Base-by-base conservation (phyloP, 495 filamentous ascomycete genomes). In the Extremus antarcticus region DNA sequence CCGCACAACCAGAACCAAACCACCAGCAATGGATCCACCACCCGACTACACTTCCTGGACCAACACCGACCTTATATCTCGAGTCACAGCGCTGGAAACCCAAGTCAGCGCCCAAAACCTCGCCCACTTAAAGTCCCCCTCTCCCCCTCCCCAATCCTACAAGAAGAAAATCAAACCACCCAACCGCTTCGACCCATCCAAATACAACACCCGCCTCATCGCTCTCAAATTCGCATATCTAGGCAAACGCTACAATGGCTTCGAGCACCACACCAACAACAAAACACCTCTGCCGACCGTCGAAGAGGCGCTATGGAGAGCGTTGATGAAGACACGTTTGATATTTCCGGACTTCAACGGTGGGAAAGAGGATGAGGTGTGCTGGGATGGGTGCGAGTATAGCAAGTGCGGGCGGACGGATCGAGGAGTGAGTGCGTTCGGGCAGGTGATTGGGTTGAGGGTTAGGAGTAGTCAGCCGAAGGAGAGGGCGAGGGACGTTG, bases 341-440 rank as follows among this genome's bases (percentile, higher is more conserved):
- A 91, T 98, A 52, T 82, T 83, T 54, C 88, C 90, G 2, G 73
- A 78, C 16, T 74, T 54, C 16, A 25, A 15, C 4, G 43, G 53
- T 3, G 51, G 57, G 39, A 51, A 22, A n/a, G 58, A 64, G 62
- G 59, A 51, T 9, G 63, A 75, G 45, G 70, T 84, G 17, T 83
- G 86, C 65, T 95, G 87, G 77, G 79, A 86, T 29, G 82, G 82
- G 0, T 87, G 77, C 64, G 84, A 94, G 47, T 98, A 96, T 68
- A 87, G 86, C 0, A 98, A 97, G 66, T 94, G 91, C 63, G 92
- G 92, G 1, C 74, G 92, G 51, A 98, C 92, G 16, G 92, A 98
- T 65, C 77, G 78, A 52, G 92, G 92, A 21, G 92, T 98, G 25
- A 95, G 88, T 71, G 89, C 92, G 4, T 98, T 97, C 74, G 94